Conservation (phyloP, 257 asterid species). For the Eustoma russellianum region DNA sequence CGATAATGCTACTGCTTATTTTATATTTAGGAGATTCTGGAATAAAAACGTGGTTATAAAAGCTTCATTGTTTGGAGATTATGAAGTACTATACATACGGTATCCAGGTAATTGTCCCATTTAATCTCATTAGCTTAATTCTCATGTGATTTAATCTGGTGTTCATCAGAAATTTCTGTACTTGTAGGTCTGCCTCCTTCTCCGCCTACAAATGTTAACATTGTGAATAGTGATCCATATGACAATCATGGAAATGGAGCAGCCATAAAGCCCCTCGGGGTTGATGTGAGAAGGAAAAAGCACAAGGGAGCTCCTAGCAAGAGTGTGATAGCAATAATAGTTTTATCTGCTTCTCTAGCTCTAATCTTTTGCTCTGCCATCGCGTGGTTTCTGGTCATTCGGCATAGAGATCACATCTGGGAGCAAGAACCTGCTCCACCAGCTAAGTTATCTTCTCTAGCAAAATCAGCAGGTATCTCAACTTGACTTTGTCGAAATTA, state of each 20-base stretch:
- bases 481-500: not conserved
- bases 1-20: slow-evolving; percentile 51
- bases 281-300: slow-evolving; percentile 51
- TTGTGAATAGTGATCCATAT: slow-evolving; percentile 54
- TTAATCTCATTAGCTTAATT: not conserved
- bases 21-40: slow-evolving; percentile 75
- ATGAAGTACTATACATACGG: slow-evolving; percentile 68
- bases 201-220: slow-evolving; percentile 64
- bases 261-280: slow-evolving; percentile 71
- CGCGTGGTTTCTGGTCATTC: slow-evolving; percentile 56
- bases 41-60: slow-evolving; percentile 53
- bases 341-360: slow-evolving; percentile 52
- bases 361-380: slow-evolving; percentile 41
- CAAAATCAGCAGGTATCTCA: slow-evolving; percentile 73
- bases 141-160: slow-evolving; percentile 2
- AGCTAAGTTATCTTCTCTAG: slow-evolving; percentile 38
- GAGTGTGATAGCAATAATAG: slow-evolving; percentile 48
- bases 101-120: slow-evolving; percentile 63
- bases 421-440: slow-evolving; percentile 44
- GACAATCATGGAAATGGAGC: slow-evolving; percentile 50
- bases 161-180: slow-evolving; percentile 9
- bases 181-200: slow-evolving; percentile 80
- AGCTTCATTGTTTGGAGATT: slow-evolving; percentile 58
- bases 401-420: slow-evolving; percentile 24
- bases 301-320: slow-evolving; percentile 44